Base-by-base conservation (phyloP, 2,329 filamentous ascomycete genomes). In the Colletotrichum siamense region DNA sequence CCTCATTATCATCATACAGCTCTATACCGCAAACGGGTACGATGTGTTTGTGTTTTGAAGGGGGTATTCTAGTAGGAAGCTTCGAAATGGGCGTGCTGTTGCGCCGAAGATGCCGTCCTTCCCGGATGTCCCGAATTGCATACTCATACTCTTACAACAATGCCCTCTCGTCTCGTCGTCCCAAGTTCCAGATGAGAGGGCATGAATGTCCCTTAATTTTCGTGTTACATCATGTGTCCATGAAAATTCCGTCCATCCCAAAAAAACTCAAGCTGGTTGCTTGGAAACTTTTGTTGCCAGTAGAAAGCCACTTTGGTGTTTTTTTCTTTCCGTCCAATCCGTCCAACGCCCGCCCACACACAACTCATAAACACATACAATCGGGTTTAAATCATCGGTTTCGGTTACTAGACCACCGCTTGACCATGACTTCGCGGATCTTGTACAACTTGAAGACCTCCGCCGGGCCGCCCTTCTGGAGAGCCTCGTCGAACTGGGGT, bases 331-430 rank as follows among this genome's bases (percentile, higher is more conserved):
- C 62, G 22, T 39, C 62, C 34, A 22, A 24, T 64, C 18, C 34
- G 2, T n/a, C 65, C 65, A 69, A 76, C 70, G 32, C 52, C 69
- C 30, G 18, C 24, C n/a, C 30, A 36, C 15, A 15, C 28, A 15
- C 18, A 34, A 62, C n/a, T 52, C 44, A 13, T 52, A 0, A 65
- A 39, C 4, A 59, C 12, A 34, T 55, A 8, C 16, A 68, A 2
- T 22, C 18, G 15, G 16, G 64, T 59, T 18, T 4, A 10, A 39
- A 62, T 71, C 80, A 86, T 72, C 88, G 85, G 83, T 93, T 96
- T 55, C 96, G 90, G 84, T 98, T 98, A 66, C 93, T 93, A 65
- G 95, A 92, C 95, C 96, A 98, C 77, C 96, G 90, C 86, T 92
- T 94, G 70, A 98, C 88, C 77, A 94, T 91, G 77, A 98, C 91